Evolutionary conservation across 306 rosid species (phyloP).

Genomic region (Prosopis cineraria): DNA sequence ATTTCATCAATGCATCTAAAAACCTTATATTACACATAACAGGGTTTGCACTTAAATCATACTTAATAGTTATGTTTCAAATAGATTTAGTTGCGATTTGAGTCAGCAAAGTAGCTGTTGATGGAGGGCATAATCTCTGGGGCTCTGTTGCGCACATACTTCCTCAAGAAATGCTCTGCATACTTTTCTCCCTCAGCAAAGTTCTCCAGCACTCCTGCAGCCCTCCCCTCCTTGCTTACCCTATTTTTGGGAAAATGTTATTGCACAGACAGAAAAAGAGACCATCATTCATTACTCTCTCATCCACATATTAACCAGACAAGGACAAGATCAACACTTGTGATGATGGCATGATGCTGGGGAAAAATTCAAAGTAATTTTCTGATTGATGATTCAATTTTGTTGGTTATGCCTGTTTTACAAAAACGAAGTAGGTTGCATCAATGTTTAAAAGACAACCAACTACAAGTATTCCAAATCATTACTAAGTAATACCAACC

Average conservation of each 20-base stretch:
- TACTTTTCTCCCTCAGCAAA: conserved; percentile 75
- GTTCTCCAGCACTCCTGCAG: conserved; percentile 86
- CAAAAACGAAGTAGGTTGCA: neutral
- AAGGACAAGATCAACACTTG: neutral
- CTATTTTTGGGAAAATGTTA: conserved; percentile 35
- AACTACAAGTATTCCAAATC: neutral
- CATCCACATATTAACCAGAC: neutral
- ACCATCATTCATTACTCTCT: conserved; percentile 9
- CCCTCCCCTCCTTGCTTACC: conserved; percentile 74
- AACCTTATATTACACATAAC: neutral
- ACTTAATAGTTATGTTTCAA: conserved; percentile 14
- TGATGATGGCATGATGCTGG: neutral
- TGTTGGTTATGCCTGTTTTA: neutral
- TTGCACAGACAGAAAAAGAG: neutral
- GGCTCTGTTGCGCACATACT: conserved; percentile 60
- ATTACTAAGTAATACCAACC: neutral
- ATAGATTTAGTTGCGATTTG: conserved; percentile 52
- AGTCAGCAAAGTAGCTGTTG: conserved; percentile 68
- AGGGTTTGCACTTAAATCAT: neutral
- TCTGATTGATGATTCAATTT: neutral
- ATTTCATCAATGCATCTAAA: conserved; percentile 15
- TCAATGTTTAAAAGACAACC: neutral
- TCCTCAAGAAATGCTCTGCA: conserved; percentile 60
- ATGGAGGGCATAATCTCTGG: conserved; percentile 77
- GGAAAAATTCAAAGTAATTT: neutral